These are phyloP conservation scores for Helicostylum pulchrum DNA, from an alignment of 192 early-diverging fungal species.

Conservation along the genomic window DNA sequence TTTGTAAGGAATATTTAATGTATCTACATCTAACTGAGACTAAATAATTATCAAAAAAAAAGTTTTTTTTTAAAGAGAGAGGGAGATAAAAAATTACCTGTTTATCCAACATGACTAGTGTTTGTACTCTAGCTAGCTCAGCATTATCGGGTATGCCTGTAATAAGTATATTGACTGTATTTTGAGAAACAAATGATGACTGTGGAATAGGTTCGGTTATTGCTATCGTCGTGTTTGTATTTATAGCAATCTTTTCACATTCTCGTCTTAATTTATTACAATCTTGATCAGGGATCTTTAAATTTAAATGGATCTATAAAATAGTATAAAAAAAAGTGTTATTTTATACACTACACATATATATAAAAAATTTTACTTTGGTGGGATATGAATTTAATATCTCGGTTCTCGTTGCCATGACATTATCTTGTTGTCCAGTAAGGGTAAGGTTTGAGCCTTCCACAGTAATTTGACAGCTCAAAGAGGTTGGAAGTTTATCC, in stretches of 20 bases:
- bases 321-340: background rate
- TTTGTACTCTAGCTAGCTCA: constrained; percentile 24
- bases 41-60: constrained; percentile 25
- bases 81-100: constrained; percentile 37
- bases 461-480: constrained; percentile 14
- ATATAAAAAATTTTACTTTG: constrained; percentile 20
- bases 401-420: constrained; percentile 20
- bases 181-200: constrained; percentile 25
- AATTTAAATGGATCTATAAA: constrained; percentile 20
- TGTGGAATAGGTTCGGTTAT: constrained; percentile 13
- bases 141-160: constrained; percentile 26
- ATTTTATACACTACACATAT: too few relatives aligned
- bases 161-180: constrained; percentile 26
- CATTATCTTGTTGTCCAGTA: constrained; percentile 16
- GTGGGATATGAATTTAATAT: constrained; percentile 25
- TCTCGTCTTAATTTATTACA: background rate
- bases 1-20: constrained; percentile 42
- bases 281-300: constrained; percentile 14
- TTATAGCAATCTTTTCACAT: constrained; percentile 17
- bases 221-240: constrained; percentile 15
- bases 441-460: constrained; percentile 28
- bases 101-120: constrained; percentile 47
- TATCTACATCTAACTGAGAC: constrained; percentile 43
- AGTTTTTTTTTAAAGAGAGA: constrained; percentile 20
- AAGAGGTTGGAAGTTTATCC: constrained; percentile 12